A percentile compares a stretch with the other conserved stretches of the same genome.
phyloP scores from a whole-genome alignment of 768 basidiomycete species.

The Collybia mongolica region DNA sequence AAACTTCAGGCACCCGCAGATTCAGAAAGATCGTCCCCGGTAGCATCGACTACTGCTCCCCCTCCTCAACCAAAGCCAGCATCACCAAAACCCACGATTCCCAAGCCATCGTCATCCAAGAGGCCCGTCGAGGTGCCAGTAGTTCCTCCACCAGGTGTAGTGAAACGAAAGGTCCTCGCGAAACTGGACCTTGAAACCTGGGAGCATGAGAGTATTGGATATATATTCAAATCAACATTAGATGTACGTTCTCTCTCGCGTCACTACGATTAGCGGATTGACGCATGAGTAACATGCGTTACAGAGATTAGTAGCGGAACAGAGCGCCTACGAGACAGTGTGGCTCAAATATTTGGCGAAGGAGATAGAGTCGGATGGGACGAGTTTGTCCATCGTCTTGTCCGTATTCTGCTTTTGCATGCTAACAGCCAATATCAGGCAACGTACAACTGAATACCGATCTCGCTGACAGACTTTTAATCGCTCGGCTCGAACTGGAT shows the following conservation, averaged over 20 bases:
- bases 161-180: constrained; percentile 49
- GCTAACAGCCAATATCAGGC: constrained; percentile 18
- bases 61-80: constrained; percentile 24
- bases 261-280: not conserved
- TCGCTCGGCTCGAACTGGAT: constrained; percentile 81
- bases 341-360: constrained; percentile 79
- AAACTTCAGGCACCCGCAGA: constrained; percentile 59
- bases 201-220: constrained; percentile 70
- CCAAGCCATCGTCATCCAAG: constrained; percentile 27
- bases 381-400: constrained; percentile 32
- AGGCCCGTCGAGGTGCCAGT: constrained; percentile 28
- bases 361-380: constrained; percentile 65
- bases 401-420: constrained; percentile 1
- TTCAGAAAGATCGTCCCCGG: constrained; percentile 31
- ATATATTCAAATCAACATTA: constrained; percentile 77
- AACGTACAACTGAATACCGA: constrained; percentile 50
- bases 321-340: constrained; percentile 63
- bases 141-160: constrained; percentile 28
- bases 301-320: constrained; percentile 19
- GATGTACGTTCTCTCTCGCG: constrained; percentile 48
- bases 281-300: not conserved
- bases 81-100: constrained; percentile 32
- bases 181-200: constrained; percentile 62
- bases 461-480: constrained; percentile 75
- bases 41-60: constrained; percentile 30